phyloP scores from a whole-genome alignment of 768 basidiomycete genomes.

The Trametes villosa region DNA sequence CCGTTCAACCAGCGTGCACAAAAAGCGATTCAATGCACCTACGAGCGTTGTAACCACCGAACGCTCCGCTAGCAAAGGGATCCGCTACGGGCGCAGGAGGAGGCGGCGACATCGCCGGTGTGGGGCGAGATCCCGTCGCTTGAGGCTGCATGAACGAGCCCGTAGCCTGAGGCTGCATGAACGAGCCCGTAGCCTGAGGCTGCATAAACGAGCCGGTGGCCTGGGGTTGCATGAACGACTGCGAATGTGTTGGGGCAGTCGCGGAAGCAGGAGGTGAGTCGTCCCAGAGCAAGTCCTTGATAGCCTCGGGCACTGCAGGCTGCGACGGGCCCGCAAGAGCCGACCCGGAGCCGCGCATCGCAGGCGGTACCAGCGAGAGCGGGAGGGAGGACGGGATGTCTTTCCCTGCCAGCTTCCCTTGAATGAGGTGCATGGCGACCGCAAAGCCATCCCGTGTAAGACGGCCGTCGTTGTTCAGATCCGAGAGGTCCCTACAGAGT shows the following conservation, averaged over 20 bases:
- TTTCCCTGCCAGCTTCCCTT: conserved; percentile 78
- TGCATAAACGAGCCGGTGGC: conserved; percentile 33
- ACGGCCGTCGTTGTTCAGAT: conserved; percentile 84
- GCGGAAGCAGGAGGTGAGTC: conserved; percentile 39
- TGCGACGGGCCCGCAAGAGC: conserved; percentile 46
- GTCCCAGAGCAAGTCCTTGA: conserved; percentile 53
- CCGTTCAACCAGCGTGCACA: neutral
- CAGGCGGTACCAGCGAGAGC: conserved; percentile 77
- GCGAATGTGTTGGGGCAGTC: conserved; percentile 47
- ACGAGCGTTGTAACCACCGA: conserved; percentile 39
- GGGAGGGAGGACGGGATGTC: conserved; percentile 78
- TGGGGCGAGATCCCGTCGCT: too few species aligned
- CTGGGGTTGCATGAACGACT: conserved; percentile 38
- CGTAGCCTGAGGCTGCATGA: conserved; percentile 32
- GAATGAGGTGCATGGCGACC: conserved; percentile 93
- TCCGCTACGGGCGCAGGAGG: conserved; percentile 19
- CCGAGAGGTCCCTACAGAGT: conserved; percentile 85
- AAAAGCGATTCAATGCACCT: neutral
- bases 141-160: conserved; percentile 29
- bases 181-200: conserved; percentile 32
- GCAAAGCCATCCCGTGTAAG: conserved; percentile 93
- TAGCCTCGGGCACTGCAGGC: conserved; percentile 40
- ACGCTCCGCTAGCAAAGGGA: conserved; percentile 51
- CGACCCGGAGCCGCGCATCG: conserved; percentile 57
- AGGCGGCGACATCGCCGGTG: conserved; percentile 23